These are phyloP conservation scores for Colletotrichum gigasporum DNA, from an alignment of 2,329 filamentous ascomycete genomes.

Conservation along the genomic window DNA sequence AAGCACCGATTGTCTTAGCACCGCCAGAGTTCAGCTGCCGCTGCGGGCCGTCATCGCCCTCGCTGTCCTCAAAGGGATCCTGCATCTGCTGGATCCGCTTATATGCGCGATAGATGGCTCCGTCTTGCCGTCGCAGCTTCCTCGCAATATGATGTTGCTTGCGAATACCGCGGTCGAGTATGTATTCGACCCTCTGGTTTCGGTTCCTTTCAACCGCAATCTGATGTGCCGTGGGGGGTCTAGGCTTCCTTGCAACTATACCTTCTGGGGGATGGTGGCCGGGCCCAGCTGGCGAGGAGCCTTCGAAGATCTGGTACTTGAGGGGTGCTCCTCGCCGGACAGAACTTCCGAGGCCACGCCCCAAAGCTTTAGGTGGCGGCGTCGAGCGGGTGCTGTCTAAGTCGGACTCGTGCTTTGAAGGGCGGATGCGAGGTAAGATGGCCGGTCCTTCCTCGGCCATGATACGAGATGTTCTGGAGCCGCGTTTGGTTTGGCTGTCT, in stretches of 20 bases:
- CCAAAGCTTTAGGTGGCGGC: conserved; percentile 47
- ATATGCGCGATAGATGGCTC: conserved; percentile 73
- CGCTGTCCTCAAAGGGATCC: conserved; percentile 70
- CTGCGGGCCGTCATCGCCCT: conserved; percentile 60
- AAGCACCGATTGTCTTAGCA: conserved; percentile 46
- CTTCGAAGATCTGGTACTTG: conserved; percentile 69
- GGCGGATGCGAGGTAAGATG: conserved; percentile 70
- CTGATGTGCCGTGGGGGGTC: conserved; percentile 84
- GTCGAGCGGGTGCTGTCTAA: conserved; percentile 56
- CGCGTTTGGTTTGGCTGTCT: conserved; percentile 68
- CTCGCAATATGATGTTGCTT: conserved; percentile 71
- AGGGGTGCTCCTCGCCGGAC: conserved; percentile 57
- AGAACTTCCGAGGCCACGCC: conserved; percentile 37
- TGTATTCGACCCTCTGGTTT: conserved; percentile 82
- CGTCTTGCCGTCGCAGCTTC: conserved; percentile 70
- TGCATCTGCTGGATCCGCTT: conserved; percentile 66
- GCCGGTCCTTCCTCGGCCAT: conserved; percentile 63
- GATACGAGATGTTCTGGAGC: conserved; percentile 48
- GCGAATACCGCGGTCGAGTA: conserved; percentile 78
- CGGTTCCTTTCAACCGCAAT: conserved; percentile 82
- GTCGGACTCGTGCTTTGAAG: conserved; percentile 67
- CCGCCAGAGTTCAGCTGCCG: conserved; percentile 42
- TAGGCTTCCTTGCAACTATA: conserved; percentile 69
- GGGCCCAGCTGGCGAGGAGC: conserved; percentile 66
- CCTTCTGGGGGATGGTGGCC: conserved; percentile 63